A percentile compares a stretch with the other conserved stretches of the same genome.
These are phyloP conservation scores for Russula emetica DNA, from an alignment of 768 basidiomycete genomes.

Conservation along the genomic window DNA sequence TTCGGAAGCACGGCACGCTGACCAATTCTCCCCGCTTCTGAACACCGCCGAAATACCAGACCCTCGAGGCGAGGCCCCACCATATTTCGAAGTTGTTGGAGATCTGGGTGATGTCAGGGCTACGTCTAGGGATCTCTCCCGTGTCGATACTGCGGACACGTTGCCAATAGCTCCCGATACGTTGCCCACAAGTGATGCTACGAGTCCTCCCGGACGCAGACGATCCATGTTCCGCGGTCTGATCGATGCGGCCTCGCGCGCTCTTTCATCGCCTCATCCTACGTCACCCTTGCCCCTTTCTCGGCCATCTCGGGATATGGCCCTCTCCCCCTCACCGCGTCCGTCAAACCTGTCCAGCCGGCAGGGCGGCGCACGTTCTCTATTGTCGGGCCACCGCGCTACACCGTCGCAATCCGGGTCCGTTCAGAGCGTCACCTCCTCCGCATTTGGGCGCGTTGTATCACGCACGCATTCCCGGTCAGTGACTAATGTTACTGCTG, in stretches of 20 bases:
- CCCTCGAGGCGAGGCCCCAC: conserved; percentile 59
- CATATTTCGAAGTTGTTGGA: conserved; percentile 56
- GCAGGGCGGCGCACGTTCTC: conserved; percentile 18
- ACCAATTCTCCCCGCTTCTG: conserved; percentile 18
- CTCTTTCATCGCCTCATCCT: conserved; percentile 15
- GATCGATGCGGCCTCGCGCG: conserved; percentile 24
- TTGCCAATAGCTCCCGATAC: conserved; percentile 20
- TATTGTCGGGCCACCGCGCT: conserved; percentile 32
- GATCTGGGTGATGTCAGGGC: conserved; percentile 28
- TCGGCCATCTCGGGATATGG: conserved; percentile 7
- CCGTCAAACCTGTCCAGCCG: conserved; percentile 23
- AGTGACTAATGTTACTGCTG: conserved; percentile 35
- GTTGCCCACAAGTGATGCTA: neutral
- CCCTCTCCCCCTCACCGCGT: conserved; percentile 9
- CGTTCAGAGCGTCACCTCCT: conserved; percentile 33
- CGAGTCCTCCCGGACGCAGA: conserved; percentile 26
- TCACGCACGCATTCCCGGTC: conserved; percentile 46
- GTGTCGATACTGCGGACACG: conserved; percentile 23
- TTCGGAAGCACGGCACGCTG: conserved; percentile 7
- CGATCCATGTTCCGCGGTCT: conserved; percentile 45
- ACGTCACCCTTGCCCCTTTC: neutral
- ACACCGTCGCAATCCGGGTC: conserved; percentile 40
- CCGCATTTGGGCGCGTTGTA: conserved; percentile 44
- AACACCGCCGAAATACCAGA: conserved; percentile 33
- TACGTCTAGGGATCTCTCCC: conserved; percentile 13